Base-by-base conservation (phyloP, 2,329 filamentous ascomycete species). In the Myriosclerotinia scirpicola region DNA sequence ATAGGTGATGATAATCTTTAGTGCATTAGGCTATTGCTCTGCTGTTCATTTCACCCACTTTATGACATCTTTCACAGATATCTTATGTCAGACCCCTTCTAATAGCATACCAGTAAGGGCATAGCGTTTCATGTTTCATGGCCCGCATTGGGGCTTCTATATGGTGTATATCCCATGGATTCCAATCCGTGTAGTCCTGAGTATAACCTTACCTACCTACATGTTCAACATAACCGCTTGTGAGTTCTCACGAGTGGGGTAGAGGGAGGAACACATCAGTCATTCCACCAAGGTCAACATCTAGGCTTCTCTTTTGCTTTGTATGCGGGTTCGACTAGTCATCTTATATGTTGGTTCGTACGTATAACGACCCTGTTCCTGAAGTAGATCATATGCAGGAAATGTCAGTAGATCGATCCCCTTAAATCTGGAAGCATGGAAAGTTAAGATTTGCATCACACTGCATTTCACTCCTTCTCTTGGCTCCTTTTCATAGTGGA, bases 21-120 rank as follows among this genome's bases (percentile, higher is more conserved):
- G 26, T 26, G 26, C 26, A 26, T 26, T 26, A 15, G 40, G 40
- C 17, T 42, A 15, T 14, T 42, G 26, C 26, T 42, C 11, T 54
- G 34, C 34, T 38, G 53, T n/a, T 54, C 30, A 54, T 22, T 36
- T 38, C 30, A 54, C 8, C 53, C 53, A 54, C 53, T 54, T 54
- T 34, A 36, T 54, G 53, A 54, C 34, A 54, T 38, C 30, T 14
- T 54, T n/a, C 20, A n/a, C 34, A 20, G 17, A 34, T 34, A 38
- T 30, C 36, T 14, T 4, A 36, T 5, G n/a, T 38, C 30, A n/a
- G 53, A 54, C 36, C 34, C 22, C 38, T 46, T 26, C 26, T 26
- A 26, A 26, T 26, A 26, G 26, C 26, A 26, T 26, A 26, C 26
- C 26, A 26, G 26, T 26, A 26, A 26, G 26, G 26, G 26, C 26